phyloP scores from a whole-genome alignment of 2,329 filamentous ascomycete species.

The Aureobasidium sp. region DNA sequence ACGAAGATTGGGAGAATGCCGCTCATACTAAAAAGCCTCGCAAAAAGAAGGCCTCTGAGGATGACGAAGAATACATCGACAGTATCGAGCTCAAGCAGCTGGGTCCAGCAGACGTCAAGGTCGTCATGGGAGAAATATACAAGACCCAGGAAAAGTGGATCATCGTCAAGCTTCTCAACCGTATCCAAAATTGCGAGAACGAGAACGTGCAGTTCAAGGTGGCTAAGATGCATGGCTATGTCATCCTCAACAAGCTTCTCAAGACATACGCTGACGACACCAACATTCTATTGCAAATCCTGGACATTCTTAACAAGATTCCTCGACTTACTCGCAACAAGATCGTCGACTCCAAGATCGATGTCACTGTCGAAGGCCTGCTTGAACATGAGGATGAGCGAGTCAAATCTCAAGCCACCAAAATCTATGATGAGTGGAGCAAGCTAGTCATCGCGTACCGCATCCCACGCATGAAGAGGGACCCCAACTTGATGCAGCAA shows the following conservation, averaged over 20 bases:
- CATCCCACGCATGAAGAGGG: slow-evolving; percentile 82
- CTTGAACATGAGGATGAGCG: slow-evolving; percentile 59
- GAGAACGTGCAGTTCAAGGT: slow-evolving; percentile 81
- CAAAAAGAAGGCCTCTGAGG: slow-evolving; percentile 85
- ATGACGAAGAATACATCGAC: slow-evolving; percentile 93
- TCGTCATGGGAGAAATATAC: slow-evolving; percentile 93
- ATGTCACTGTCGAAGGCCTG: slow-evolving; percentile 66
- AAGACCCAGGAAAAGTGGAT: slow-evolving; percentile 99
- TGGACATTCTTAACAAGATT: slow-evolving; percentile 81
- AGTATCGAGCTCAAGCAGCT: slow-evolving; percentile 72
- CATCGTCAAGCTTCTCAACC: slow-evolving; percentile 83
- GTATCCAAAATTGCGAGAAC: slow-evolving; percentile 79
- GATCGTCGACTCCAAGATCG: slow-evolving; percentile 92
- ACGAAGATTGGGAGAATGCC: slow-evolving; percentile 83
- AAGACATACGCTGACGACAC: slow-evolving; percentile 80
- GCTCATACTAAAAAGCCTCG: slow-evolving; percentile 75
- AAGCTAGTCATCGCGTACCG: slow-evolving; percentile 85
- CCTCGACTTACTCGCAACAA: slow-evolving; percentile 93
- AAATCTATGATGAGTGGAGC: slow-evolving; percentile 75
- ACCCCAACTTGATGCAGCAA: slow-evolving; percentile 50
- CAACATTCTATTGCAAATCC: slow-evolving; percentile 80
- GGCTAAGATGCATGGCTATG: slow-evolving; percentile 94
- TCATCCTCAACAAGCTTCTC: slow-evolving; percentile 82
- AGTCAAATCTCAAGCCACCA: slow-evolving; percentile 62
- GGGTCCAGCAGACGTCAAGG: slow-evolving; percentile 75